Conservation (phyloP, 345 rosid species). For the Boechera retrofracta region DNA sequence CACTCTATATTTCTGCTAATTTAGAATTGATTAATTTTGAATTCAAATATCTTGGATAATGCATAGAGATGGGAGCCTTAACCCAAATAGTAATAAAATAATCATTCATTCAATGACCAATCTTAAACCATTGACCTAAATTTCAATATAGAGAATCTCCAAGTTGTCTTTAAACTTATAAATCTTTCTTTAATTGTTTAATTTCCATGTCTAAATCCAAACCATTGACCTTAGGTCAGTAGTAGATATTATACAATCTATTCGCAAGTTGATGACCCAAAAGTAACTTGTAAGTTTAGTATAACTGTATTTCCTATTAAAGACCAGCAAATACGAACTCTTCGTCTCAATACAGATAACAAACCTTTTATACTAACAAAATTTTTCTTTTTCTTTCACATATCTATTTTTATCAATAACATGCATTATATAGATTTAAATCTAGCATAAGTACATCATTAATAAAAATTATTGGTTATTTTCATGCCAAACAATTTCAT, state of each 20-base stretch:
- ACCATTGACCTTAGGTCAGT: constrained; percentile 52
- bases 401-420: background rate
- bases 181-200: constrained; percentile 38
- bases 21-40: constrained; percentile 20
- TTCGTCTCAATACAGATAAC: constrained; percentile 4
- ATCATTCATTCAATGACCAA: constrained; percentile 44
- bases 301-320: constrained; percentile 2
- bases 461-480: no score
- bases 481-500: no score
- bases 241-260: constrained; percentile 7
- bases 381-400: no score
- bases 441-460: background rate
- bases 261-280: constrained; percentile 36
- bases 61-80: constrained; percentile 41
- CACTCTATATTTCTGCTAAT: background rate
- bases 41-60: constrained; percentile 43
- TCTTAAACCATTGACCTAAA: constrained; percentile 54
- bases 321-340: constrained; percentile 12
- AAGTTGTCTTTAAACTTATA: constrained; percentile 50
- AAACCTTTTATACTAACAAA: background rate
- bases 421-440: background rate
- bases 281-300: background rate
- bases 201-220: constrained; percentile 45
- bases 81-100: constrained; percentile 21
- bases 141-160: constrained; percentile 50